Evolutionary conservation across 2,329 filamentous ascomycete species (phyloP), one percentile per base, ranked within the genome.

Genomic region (Lachnellula willkommii): DNA sequence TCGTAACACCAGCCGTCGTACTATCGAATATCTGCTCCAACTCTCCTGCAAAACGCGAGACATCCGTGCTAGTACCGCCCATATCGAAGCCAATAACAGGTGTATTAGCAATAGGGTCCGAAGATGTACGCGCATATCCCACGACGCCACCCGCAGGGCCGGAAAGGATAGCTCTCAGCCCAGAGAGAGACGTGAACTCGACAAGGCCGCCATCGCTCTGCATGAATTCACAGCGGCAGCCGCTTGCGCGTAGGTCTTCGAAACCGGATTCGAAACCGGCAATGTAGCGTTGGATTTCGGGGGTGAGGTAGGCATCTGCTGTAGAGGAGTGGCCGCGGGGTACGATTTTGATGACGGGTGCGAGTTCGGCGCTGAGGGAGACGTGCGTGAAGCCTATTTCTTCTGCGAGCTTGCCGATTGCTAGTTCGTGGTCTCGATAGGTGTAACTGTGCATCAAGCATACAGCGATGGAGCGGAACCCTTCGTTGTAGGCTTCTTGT

Each of bases 11-110:
- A 0, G 89, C 88, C 0, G 87, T 90, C 0, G 86, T 90, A 0
- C 87, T 90, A 65, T 90, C 88, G 58, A 91, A 90, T 0, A 87
- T 83, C 65, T 89, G 85, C 56, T 88, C 84, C 61, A 87, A 83
- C 54, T 82, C 74, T 22, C 85, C 85, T 8, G 48, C 81, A 64
- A 85, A 88, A 51, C 85, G 73, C 52, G 81, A 85, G 14, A 88
- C 83, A 68, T 88, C 85, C 1, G 85, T 88, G 45, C 79, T 84
- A 5, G 85, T 88, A 35, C 63, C 61, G 20, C 66, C 67, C 85
- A 88, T 88, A 59, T 88, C 85, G 63, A 89, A 88, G 0, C 85
- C 85, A 62, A 88, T 88, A 5, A 88, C 81, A 0, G 85, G 85
- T 0, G 75, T 84, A 63, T 82, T 81, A 39, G 83, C 84, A 22